A percentile compares a stretch with the other conserved stretches of the same genome.
phyloP scores from a whole-genome alignment of 225 moss, liverwort and hornwort species.

The Thuidium tamariscinum region DNA sequence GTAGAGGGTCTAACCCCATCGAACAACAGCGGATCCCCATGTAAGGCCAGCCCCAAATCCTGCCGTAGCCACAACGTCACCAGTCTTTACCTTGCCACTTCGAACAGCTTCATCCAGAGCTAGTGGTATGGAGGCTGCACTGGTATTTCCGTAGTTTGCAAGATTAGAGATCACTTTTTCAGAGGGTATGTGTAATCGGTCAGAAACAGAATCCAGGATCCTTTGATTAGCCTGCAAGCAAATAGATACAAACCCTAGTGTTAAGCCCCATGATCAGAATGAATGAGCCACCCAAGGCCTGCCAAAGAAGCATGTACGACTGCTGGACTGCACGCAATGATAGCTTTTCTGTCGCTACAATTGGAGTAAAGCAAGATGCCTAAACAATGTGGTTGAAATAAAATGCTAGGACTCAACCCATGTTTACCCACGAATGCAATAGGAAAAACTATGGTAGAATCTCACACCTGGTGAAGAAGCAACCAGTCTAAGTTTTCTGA shows the following conservation, averaged over 20 bases:
- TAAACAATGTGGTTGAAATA: not conserved
- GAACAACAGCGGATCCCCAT: slow-evolving; percentile 96
- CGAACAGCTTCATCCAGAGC: slow-evolving; percentile 96
- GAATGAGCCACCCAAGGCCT: not conserved
- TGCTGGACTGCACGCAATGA: not conserved
- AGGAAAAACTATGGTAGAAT: not conserved
- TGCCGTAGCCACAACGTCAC: slow-evolving; percentile 82
- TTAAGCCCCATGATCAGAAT: not conserved
- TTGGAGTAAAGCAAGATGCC: not conserved
- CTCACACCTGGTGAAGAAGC: slow-evolving; percentile 77
- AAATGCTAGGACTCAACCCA: not conserved
- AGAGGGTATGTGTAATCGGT: slow-evolving; percentile 75
- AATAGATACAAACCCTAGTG: not conserved
- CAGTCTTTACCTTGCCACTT: slow-evolving; percentile 78
- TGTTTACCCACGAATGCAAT: not conserved
- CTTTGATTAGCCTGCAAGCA: slow-evolving; percentile 86
- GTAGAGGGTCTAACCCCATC: slow-evolving; percentile 56
- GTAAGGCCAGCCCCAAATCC: slow-evolving; percentile 98
- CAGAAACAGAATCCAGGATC: slow-evolving; percentile 81
- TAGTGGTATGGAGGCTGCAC: slow-evolving; percentile 93
- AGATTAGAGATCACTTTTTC: slow-evolving; percentile 86
- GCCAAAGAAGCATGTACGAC: not conserved
- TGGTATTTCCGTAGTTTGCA: slow-evolving; percentile 93
- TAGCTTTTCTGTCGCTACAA: not conserved
- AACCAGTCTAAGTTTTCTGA: slow-evolving; percentile 88